Evolutionary conservation across 352 stramenopile species (phyloP).

Genomic region (Saprolegnia diclina): DNA sequence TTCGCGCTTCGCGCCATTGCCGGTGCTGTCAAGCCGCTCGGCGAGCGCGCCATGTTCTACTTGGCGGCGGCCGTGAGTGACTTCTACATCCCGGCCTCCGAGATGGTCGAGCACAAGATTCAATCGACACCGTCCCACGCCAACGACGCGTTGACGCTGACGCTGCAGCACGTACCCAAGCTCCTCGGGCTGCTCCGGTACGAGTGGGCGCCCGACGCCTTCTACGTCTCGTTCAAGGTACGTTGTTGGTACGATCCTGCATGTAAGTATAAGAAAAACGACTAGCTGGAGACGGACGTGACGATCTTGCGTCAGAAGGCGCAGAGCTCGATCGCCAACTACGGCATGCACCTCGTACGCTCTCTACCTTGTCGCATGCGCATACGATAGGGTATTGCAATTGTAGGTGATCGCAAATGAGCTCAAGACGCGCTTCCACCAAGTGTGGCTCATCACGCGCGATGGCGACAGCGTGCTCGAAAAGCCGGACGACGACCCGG

Average conservation of each 20-base stretch:
- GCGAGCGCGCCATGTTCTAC: conserved; percentile 85
- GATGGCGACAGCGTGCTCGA: conserved; percentile 48
- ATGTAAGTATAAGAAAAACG: neutral
- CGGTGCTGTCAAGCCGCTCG: conserved; percentile 48
- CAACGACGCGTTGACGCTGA: conserved; percentile 62
- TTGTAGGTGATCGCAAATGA: conserved; percentile 92
- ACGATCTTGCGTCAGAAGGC: conserved; percentile 92
- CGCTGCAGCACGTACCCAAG: conserved; percentile 91
- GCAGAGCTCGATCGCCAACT: conserved; percentile 87
- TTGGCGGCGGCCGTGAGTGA: conserved; percentile 97
- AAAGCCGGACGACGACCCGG: conserved; percentile 49
- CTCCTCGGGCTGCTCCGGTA: conserved; percentile 87
- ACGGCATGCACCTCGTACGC: conserved; percentile 90
- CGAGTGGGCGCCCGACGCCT: conserved; percentile 92
- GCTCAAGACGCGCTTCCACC: conserved; percentile 90
- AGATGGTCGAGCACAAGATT: conserved; percentile 96
- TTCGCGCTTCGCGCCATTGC: conserved; percentile 83
- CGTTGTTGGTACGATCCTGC: neutral
- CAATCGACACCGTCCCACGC: conserved; percentile 63
- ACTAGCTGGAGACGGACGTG: conserved; percentile 94
- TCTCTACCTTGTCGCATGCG: neutral
- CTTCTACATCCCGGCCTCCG: conserved; percentile 92
- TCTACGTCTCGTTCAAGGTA: conserved; percentile 96
- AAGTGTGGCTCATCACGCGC: conserved; percentile 73
- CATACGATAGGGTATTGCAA: neutral